Percentiles rank a stretch among this genome's conserved stretches.
Evolutionary conservation across 768 basidiomycete species (phyloP).

Genomic region (Tricholoma bakamatsutake): DNA sequence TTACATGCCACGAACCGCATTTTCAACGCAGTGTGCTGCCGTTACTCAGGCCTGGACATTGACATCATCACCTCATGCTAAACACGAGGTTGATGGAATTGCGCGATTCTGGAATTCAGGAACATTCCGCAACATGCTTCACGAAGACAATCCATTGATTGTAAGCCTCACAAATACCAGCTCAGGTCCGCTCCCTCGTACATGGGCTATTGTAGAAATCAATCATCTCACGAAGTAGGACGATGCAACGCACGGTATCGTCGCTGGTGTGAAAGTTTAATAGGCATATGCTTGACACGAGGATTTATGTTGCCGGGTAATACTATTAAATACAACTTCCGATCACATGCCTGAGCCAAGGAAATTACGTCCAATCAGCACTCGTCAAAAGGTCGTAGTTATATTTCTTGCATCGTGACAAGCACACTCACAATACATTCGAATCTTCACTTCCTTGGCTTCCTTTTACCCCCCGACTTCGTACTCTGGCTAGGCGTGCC

Average conservation of each 20-base stretch:
- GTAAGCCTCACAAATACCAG: not conserved
- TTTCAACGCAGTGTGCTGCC: not conserved
- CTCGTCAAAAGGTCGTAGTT: not conserved
- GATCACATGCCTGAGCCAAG: constrained; percentile 3
- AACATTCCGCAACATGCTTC: not conserved
- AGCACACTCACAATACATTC: not conserved
- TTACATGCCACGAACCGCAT: not conserved
- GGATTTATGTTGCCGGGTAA: constrained; percentile 5
- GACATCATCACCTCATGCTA: constrained; percentile 4
- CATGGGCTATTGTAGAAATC: not conserved
- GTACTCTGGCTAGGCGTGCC: constrained; percentile 29
- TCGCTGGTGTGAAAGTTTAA: not conserved
- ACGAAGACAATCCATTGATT: not conserved
- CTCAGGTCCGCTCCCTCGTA: not conserved
- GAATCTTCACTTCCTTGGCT: constrained; percentile 42
- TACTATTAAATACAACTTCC: constrained; percentile 1
- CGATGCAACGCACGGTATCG: not conserved
- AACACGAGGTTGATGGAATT: constrained; percentile 8
- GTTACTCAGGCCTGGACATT: not conserved
- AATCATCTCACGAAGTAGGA: not conserved
- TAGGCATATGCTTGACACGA: constrained; percentile 6
- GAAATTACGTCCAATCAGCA: constrained; percentile 4
- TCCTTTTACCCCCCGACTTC: constrained; percentile 48
- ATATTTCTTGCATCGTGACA: not conserved
- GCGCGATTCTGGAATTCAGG: not conserved